phyloP scores from a whole-genome alignment of 805 yeast genomes.

The Yarrowia sp. region DNA sequence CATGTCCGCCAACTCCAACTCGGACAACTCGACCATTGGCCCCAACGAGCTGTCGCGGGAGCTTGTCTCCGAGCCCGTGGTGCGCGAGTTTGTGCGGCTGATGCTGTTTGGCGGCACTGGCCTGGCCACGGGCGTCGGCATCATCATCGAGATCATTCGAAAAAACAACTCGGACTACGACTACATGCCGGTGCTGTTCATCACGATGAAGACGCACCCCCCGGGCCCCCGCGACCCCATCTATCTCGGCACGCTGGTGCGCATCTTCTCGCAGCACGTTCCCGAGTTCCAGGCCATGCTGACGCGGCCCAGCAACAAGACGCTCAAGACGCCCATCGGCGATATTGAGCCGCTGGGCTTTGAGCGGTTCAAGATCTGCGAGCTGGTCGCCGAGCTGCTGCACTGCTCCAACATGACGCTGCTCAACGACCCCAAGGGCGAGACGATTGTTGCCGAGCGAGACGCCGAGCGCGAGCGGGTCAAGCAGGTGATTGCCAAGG shows the following conservation, averaged over 20 bases:
- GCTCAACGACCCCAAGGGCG: constrained; percentile 73
- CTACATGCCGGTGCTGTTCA: constrained; percentile 76
- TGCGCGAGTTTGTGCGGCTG: constrained; percentile 63
- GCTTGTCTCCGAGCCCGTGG: constrained; percentile 71
- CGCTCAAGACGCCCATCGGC: constrained; percentile 63
- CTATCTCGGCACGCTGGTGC: constrained; percentile 81
- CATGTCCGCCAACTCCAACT: constrained; percentile 87
- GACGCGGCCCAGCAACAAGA: constrained; percentile 37
- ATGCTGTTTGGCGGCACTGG: constrained; percentile 82
- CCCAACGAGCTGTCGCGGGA: constrained; percentile 93
- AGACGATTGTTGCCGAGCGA: constrained; percentile 63
- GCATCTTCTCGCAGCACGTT: constrained; percentile 70
- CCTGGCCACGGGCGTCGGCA: constrained; percentile 89
- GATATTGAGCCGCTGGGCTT: constrained; percentile 76
- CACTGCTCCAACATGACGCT: constrained; percentile 98
- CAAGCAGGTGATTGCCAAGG: constrained; percentile 36
- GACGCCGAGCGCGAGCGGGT: constrained; percentile 63
- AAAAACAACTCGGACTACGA: constrained; percentile 97
- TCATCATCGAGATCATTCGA: constrained; percentile 88
- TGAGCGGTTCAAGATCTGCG: constrained; percentile 86
- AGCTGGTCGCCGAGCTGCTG: constrained; percentile 85
- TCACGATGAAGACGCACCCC: constrained; percentile 83
- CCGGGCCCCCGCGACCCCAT: constrained; percentile 92
- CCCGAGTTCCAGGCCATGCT: constrained; percentile 67
- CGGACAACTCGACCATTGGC: constrained; percentile 88